Percentiles rank a stretch among this genome's conserved stretches.
These are phyloP conservation scores for Globisporangium orthogonon DNA, from an alignment of 352 stramenopile genomes.

Conservation along the genomic window DNA sequence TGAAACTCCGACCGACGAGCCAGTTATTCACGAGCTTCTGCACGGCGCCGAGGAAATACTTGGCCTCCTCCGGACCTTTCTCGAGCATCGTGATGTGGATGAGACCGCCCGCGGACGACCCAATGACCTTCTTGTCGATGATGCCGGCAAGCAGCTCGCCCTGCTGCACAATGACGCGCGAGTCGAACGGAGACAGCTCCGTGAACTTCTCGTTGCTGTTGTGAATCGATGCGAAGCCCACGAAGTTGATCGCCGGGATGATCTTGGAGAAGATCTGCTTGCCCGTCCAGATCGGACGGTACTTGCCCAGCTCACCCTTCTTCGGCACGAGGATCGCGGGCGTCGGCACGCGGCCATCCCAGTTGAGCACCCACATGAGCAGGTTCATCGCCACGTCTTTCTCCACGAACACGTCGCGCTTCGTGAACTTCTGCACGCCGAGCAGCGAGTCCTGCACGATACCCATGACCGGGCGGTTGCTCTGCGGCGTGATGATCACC, in stretches of 20 bases:
- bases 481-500: conserved; percentile 98
- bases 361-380: conserved; percentile 97
- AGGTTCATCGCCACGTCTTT: conserved; percentile 98
- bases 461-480: conserved; percentile 99
- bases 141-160: conserved; percentile 96
- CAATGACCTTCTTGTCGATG: conserved; percentile 99
- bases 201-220: conserved; percentile 89
- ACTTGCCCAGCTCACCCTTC: conserved; percentile 81
- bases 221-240: conserved; percentile 92
- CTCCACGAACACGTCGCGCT: conserved; percentile 96
- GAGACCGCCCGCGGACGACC: conserved; percentile 93
- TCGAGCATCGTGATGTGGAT: conserved; percentile 97
- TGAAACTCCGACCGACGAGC: conserved; percentile 97
- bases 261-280: conserved; percentile 99
- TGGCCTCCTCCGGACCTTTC: conserved; percentile 87
- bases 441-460: conserved; percentile 98
- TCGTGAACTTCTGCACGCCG: conserved; percentile 97
- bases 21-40: conserved; percentile 99
- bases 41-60: conserved; percentile 88
- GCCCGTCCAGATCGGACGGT: conserved; percentile 94
- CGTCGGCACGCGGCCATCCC: conserved; percentile 96
- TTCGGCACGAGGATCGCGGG: conserved; percentile 96
- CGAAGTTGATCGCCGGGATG: conserved; percentile 96
- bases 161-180: conserved; percentile 95
- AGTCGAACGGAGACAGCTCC: conserved; percentile 93